phyloP scores from a whole-genome alignment of 805 yeast species.

The Lipomyces oligophaga region DNA sequence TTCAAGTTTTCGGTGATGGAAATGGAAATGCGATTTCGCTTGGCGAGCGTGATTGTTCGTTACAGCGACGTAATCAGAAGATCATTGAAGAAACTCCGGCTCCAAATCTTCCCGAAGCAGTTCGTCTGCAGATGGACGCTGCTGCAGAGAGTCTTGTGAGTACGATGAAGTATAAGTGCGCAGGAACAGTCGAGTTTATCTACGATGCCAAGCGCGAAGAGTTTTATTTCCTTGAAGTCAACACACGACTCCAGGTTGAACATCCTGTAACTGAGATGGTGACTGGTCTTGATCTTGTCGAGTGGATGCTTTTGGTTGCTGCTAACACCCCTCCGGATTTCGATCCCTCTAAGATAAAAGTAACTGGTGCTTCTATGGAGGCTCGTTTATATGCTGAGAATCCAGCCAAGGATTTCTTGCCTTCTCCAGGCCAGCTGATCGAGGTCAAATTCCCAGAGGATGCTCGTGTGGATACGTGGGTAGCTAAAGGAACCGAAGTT shows the following conservation, averaged over 20 bases:
- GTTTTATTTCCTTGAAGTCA: conserved; percentile 92
- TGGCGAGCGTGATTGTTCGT: conserved; percentile 96
- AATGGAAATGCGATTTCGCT: conserved; percentile 85
- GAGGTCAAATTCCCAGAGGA: conserved; percentile 80
- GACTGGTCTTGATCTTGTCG: conserved; percentile 91
- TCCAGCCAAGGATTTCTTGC: conserved; percentile 90
- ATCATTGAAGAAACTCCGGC: conserved; percentile 97
- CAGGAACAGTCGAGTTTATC: conserved; percentile 96
- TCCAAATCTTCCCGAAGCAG: conserved; percentile 79
- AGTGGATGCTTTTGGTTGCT: conserved; percentile 93
- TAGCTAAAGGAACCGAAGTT: conserved; percentile 75
- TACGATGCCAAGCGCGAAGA: conserved; percentile 82
- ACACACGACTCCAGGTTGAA: conserved; percentile 95
- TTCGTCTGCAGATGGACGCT: conserved; percentile 67
- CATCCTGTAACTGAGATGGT: conserved; percentile 96
- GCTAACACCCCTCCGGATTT: conserved; percentile 86
- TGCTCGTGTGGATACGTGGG: conserved; percentile 97
- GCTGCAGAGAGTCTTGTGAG: conserved; percentile 84
- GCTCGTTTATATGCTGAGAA: conserved; percentile 96
- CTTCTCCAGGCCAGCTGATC: conserved; percentile 91
- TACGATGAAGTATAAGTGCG: conserved; percentile 85
- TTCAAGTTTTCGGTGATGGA: conserved; percentile 96
- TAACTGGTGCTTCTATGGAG: conserved; percentile 91
- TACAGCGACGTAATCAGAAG: conserved; percentile 96
- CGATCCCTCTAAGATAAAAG: conserved; percentile 48